Base-by-base conservation (phyloP, 352 stramenopile genomes). In the Phytophthora pseudosyringae region DNA sequence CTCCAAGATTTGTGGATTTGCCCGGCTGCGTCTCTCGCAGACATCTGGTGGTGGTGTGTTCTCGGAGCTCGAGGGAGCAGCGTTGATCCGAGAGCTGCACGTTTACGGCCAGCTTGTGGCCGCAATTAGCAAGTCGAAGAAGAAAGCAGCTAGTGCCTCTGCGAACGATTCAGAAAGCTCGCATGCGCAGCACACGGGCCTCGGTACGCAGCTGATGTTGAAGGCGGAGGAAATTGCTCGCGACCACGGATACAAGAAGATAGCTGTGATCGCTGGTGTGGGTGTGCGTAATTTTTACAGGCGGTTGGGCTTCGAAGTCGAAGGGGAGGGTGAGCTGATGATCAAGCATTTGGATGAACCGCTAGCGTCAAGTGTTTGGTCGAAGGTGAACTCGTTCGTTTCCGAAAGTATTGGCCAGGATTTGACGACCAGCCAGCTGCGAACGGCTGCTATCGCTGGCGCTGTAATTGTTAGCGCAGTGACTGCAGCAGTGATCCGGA, bases 271-370 rank as follows among this genome's bases (percentile, higher is more conserved):
- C 53, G 86, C 87, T 8, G 91, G 91, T 41, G 87, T 98, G n/a
- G 91, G 91, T 39, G 89, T 97, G 41, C 85, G 91, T 28, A 95
- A 96, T 60, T 98, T 97, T 57, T 98, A 98, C 64, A 77, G 89
- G n/a, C 80, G 83, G 11, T 69, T 97, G 40, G 91, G 91, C 5
- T 97, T 95, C 65, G 86, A 94, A 59, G 78, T 96, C 16, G 86
- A 95, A 73, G 84, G 83, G 16, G 82, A 95, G 5, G 89, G 87
- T 1, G 89, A 95, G 49, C 64, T 93, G 29, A 94, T 97, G 84
- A 92, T 95, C 64, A 97, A 97, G 62, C 73, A 91, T 49, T 59
- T 97, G 39, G 43, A 73, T 10, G 51, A 73, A 11, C 11, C 52
- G 29, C 40, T 38, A 26, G 7, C 26, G 8, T 12, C 49, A 31